Evolutionary conservation across 2,329 filamentous ascomycete genomes (phyloP), one percentile per base, ranked within the genome.

Genomic region (Penicillium glabrum): DNA sequence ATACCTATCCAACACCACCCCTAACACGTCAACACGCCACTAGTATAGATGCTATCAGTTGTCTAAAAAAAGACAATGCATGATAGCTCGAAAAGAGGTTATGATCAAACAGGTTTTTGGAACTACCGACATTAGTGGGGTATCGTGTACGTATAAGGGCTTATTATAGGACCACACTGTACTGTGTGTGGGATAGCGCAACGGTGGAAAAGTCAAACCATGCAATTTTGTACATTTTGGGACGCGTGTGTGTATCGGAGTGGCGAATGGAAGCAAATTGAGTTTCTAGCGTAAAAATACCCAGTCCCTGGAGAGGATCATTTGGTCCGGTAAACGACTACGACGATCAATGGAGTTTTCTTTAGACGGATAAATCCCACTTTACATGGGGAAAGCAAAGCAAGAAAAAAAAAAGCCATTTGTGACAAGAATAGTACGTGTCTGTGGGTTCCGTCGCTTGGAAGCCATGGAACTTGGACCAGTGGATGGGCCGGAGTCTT

Each of bases 121-220:
- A 16, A 53, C 26, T 44, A 26, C 31, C 16, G 44, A 29, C 19
- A 5, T 29, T 27, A 41, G 44, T 41, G 53, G 53, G 39, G 39
- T 33, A 14, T 37, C 24, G 27, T 33, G 54, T 44, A 44, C 41
- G 39, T 35, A 48, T 41, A 24, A 19, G 49, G 50, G 41, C 49
- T 49, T 59, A 46, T 56, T 46, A 58, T 56, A 56, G 56, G 44
- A 44, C 46, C 23, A 29, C 33, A 37, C 51, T 54, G 54, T 45
- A 13, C 58, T 57, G 27, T 37, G 47, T 51, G n/a, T 39, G 57
- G 53, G 43, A 54, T 59, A 61, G 53, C 54, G 56, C 60, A 61
- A 62, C 61, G 57, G 61, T 46, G 56, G 48, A 56, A 61, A 58
- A 57, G 46, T 50, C 44, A 59, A 58, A 61, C 56, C 29, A 53